Evolutionary conservation across 208 protist species (phyloP).

Genomic region (Wallacemonas collosoma): DNA sequence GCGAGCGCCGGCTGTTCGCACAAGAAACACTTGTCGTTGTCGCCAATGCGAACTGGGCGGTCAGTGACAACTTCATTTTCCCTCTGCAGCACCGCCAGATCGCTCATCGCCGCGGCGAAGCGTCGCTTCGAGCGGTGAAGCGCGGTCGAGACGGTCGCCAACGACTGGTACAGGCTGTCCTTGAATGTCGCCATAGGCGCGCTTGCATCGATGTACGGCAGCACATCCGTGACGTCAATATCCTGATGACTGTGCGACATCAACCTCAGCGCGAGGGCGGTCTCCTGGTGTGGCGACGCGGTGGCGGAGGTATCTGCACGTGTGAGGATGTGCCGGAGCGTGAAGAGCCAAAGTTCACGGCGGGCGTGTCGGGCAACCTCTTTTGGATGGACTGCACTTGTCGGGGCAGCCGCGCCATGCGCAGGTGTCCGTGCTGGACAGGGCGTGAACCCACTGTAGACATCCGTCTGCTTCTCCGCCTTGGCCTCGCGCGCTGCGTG

Average conservation of each 20-base stretch:
- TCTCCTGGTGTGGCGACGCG: neutral
- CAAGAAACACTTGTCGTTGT: slow-evolving; percentile 24
- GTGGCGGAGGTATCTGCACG: neutral
- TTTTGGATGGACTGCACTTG: neutral
- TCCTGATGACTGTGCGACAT: slow-evolving; percentile 34
- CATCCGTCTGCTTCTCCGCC: neutral
- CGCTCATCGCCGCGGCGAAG: neutral
- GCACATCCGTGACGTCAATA: slow-evolving; percentile 45
- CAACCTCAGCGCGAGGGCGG: slow-evolving; percentile 39
- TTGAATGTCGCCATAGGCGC: slow-evolving; percentile 45
- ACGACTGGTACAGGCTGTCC: slow-evolving; percentile 38
- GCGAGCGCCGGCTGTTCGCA: slow-evolving; percentile 39
- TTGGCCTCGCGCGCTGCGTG: neutral
- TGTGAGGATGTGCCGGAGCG: neutral
- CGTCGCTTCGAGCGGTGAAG: slow-evolving; percentile 7
- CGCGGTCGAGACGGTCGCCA: slow-evolving; percentile 26
- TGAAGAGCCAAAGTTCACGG: slow-evolving; percentile 11
- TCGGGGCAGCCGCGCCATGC: neutral
- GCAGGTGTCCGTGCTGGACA: neutral
- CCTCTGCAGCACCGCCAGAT: slow-evolving; percentile 21
- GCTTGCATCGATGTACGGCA: slow-evolving; percentile 39
- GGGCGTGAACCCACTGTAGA: neutral
- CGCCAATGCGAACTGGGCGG: neutral
- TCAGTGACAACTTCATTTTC: neutral
- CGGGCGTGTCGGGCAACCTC: slow-evolving; percentile 19